Evolutionary conservation across 495 filamentous ascomycete genomes (phyloP), one percentile per base, ranked within the genome.

Genomic region (Ascodesmis nigricans): DNA sequence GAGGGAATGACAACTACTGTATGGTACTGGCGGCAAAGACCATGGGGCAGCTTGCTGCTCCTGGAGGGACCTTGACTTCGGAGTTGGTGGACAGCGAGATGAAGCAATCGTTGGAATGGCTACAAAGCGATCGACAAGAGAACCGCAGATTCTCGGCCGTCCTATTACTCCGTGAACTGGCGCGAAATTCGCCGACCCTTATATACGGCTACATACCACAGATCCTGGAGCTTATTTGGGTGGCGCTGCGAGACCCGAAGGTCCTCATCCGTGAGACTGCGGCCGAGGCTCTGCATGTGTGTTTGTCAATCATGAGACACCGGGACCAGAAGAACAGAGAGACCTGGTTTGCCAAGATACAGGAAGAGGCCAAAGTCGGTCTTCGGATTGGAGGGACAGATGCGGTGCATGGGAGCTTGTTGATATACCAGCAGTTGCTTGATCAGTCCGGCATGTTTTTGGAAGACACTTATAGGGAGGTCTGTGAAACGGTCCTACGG

Each of bases 361-460:
- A 83, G 41, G 71, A 78, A 22, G 82, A 92, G 51, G 74, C 78
- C 5, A 58, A 76, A 31, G 57, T 63, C 32, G 81, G 83, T 11
- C 67, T 99, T 46, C 74, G 74, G 50, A 65, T 69, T 20, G 71
- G 67, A 39, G 80, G 77, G 21, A 62, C 78, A 27, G 87, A 99
- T 47, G 71, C 66, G 41, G 73, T 84, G 21, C 87, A 99, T 53
- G 90, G 81, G 19, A 91, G 82, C 8, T 65, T 99, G 23, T 63
- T 99, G 13, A 77, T 83, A 1, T 62, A 93, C 43, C 82, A 80
- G 51, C 84, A 93, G 52, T 64, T 99, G 17, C 69, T 95, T 10
- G 63, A 78, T 40, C 80, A 87, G 44, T 84, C 87, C 16, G 82
- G 81, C 39, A 99, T 95, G 87, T 99, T 90, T 58, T 93, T 99